Evolutionary conservation across 306 rosid species (phyloP).

Genomic region (Dryas octopetala): DNA sequence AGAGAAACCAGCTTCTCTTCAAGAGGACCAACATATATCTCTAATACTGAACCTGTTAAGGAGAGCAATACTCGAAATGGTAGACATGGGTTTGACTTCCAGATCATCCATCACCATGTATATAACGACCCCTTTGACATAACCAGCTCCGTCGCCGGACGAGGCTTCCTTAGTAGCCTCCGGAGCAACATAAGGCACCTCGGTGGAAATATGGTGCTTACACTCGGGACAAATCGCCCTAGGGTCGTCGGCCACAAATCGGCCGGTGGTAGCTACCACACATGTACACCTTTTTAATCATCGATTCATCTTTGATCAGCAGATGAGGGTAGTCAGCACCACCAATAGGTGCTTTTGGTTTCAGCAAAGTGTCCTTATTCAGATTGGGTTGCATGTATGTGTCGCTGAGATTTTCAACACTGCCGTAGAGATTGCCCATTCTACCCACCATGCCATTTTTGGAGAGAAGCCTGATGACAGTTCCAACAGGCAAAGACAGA

Average conservation of each 20-base stretch:
- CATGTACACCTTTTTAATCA: background rate
- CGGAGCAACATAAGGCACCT: slow-evolving; percentile 9
- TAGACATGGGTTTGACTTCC: slow-evolving; percentile 33
- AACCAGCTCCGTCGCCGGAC: slow-evolving; percentile 7
- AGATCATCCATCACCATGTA: slow-evolving; percentile 45
- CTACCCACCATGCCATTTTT: slow-evolving; percentile 37
- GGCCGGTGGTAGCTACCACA: background rate
- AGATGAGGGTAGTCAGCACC: background rate
- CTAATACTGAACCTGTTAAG: slow-evolving; percentile 21
- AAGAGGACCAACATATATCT: slow-evolving; percentile 14
- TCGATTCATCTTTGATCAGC: background rate
- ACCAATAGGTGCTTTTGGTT: background rate
- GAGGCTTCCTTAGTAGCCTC: background rate
- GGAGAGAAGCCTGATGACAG: slow-evolving; percentile 28
- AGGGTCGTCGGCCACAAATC: slow-evolving; percentile 5
- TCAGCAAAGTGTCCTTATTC: slow-evolving; percentile 27
- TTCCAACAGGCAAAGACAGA: slow-evolving; percentile 33
- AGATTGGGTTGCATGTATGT: slow-evolving; percentile 34
- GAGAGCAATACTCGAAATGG: background rate
- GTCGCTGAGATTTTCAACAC: slow-evolving; percentile 36
- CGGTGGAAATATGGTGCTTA: background rate
- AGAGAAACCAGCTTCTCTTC: slow-evolving; percentile 27
- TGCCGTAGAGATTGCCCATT: slow-evolving; percentile 40
- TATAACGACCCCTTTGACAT: slow-evolving; percentile 26
- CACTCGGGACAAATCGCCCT: slow-evolving; percentile 12